phyloP scores from a whole-genome alignment of 495 filamentous ascomycete species.

The Rhypophila decipiens region DNA sequence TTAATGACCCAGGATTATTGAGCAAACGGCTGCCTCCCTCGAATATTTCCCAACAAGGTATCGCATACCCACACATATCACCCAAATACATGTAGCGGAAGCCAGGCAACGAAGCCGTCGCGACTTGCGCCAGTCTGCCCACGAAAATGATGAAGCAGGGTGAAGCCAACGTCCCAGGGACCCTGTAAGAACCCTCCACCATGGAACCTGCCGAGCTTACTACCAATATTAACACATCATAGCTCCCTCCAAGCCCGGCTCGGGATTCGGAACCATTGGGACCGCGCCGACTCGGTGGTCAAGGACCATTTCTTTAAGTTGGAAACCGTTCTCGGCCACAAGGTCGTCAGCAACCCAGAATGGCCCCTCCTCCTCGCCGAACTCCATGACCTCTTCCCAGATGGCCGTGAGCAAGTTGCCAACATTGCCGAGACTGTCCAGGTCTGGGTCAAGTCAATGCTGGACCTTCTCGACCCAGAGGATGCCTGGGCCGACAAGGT shows the following conservation, averaged over 20 bases:
- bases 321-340: conserved; percentile 20
- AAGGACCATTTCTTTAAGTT: conserved; percentile 17
- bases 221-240: background rate
- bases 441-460: conserved; percentile 19
- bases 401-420: conserved; percentile 25
- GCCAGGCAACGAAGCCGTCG: no score
- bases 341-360: conserved; percentile 24
- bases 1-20: no score
- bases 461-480: conserved; percentile 27
- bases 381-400: conserved; percentile 21
- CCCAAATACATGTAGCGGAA: no score
- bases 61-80: no score
- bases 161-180: no score
- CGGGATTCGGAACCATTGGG: conserved; percentile 33
- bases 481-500: conserved; percentile 27
- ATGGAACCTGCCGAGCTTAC: no score
- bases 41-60: no score
- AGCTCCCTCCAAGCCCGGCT: conserved; percentile 31
- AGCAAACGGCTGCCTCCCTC: no score
- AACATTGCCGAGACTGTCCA: conserved; percentile 19
- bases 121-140: no score
- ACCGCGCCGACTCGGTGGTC: conserved; percentile 15
- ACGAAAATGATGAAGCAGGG: no score
- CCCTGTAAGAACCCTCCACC: no score
- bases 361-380: conserved; percentile 28